These are phyloP conservation scores for Podaxis sp. DNA, from an alignment of 768 basidiomycete species.

Conservation along the genomic window DNA sequence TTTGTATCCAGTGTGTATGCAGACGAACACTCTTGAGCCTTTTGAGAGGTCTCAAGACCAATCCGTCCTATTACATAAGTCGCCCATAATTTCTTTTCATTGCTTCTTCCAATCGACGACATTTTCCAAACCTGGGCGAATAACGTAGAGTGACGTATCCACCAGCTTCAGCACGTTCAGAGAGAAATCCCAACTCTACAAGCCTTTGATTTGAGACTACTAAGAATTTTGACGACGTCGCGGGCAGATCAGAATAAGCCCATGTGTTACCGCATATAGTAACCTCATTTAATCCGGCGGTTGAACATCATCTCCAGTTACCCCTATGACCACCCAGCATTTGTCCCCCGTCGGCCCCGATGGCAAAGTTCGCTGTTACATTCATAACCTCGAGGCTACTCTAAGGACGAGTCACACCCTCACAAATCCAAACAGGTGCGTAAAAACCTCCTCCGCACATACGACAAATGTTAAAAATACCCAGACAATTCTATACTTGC, in stretches of 20 bases:
- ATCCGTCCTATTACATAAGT: slow-evolving; percentile 12
- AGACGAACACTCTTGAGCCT: not conserved
- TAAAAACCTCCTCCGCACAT: not conserved
- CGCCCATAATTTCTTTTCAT: not conserved
- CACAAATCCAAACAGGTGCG: slow-evolving; percentile 34
- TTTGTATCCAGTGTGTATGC: slow-evolving; percentile 10
- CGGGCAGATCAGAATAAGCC: not conserved
- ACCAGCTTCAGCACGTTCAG: not conserved
- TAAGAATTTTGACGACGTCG: no score
- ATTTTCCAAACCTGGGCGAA: not conserved
- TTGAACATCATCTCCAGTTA: not conserved
- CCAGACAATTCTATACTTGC: slow-evolving; percentile 38
- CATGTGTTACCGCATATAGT: not conserved
- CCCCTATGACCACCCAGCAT: slow-evolving; percentile 6
- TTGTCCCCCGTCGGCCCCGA: slow-evolving; percentile 24
- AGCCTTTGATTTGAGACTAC: no score
- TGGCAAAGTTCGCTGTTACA: slow-evolving; percentile 32
- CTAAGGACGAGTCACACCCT: slow-evolving; percentile 27
- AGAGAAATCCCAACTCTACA: not conserved
- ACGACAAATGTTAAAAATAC: not conserved
- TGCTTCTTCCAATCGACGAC: no score
- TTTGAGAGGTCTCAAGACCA: not conserved
- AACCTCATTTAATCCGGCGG: not conserved
- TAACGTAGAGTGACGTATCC: not conserved
- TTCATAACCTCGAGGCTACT: slow-evolving; percentile 7